Percentiles rank a stretch among this genome's conserved stretches.
phyloP scores from a whole-genome alignment of 768 basidiomycete genomes.

The Gloeostereum incarnatum region DNA sequence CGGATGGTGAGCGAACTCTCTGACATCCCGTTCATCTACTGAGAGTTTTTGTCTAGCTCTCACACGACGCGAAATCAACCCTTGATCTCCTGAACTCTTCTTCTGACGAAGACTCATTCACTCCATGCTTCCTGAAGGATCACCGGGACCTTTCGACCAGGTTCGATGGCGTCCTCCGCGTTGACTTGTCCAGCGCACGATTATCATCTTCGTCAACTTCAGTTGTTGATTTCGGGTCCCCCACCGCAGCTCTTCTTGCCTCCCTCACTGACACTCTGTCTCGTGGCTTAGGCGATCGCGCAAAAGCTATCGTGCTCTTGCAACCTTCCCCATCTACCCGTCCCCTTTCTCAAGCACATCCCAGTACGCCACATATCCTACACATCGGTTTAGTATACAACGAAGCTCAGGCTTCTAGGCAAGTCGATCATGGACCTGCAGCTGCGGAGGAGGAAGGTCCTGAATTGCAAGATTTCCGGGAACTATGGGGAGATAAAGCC shows the following conservation, averaged over 20 bases:
- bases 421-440: constrained; percentile 89
- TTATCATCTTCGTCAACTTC: constrained; percentile 29
- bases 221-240: constrained; percentile 52
- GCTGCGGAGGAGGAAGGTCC: constrained; percentile 51
- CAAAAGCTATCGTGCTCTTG: constrained; percentile 53
- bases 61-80: constrained; percentile 67
- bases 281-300: constrained; percentile 67
- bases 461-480: constrained; percentile 54
- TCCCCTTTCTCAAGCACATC: constrained; percentile 44
- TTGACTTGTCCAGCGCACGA: constrained; percentile 44
- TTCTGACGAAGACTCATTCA: constrained; percentile 57
- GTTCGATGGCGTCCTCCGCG: constrained; percentile 67
- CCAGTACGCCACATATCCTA: constrained; percentile 37
- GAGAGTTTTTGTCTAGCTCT: constrained; percentile 37
- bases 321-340: constrained; percentile 37
- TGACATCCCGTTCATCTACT: constrained; percentile 2
- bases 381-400: constrained; percentile 74
- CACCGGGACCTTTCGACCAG: constrained; percentile 51
- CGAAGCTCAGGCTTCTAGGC: constrained; percentile 61
- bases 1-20: constrained; percentile 42
- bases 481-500: constrained; percentile 87
- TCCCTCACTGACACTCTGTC: constrained; percentile 42
- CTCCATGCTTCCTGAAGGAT: constrained; percentile 65
- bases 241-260: constrained; percentile 43
- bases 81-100: constrained; percentile 50